Evolutionary conservation across 169 alveolate genomes (phyloP).

Genomic region (Theileria luwenshuni): DNA sequence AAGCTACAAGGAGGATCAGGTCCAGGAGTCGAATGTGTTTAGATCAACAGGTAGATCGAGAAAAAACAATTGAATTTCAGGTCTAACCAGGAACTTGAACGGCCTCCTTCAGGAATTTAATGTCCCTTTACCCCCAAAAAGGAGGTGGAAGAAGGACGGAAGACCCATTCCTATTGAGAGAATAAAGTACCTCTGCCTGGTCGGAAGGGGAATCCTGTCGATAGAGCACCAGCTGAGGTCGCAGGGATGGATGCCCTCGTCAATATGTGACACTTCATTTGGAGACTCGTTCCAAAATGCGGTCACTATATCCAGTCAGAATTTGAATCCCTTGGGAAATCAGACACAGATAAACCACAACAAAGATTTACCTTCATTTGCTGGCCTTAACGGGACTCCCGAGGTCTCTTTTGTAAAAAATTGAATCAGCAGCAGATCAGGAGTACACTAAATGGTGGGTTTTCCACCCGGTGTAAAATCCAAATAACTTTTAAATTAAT

Average conservation of each 20-base stretch:
- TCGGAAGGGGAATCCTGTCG: conserved; percentile 42
- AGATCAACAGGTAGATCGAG: background rate
- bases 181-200: conserved; percentile 15
- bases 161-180: conserved; percentile 48
- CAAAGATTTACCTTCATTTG: no score
- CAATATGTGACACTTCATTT: conserved; percentile 14
- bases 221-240: conserved; percentile 43
- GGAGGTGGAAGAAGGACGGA: conserved; percentile 17
- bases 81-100: conserved; percentile 26
- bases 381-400: no score
- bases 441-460: no score
- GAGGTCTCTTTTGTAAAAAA: no score
- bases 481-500: background rate
- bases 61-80: background rate
- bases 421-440: no score
- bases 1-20: background rate
- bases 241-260: conserved; percentile 58
- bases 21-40: background rate
- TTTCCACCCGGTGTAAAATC: no score
- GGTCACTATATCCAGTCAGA: no score
- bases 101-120: conserved; percentile 63
- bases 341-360: no score
- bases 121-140: conserved; percentile 5
- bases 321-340: no score
- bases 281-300: no score